Base-by-base conservation (phyloP, 352 stramenopile species). In the Hyaloperonospora arabidopsidis region DNA sequence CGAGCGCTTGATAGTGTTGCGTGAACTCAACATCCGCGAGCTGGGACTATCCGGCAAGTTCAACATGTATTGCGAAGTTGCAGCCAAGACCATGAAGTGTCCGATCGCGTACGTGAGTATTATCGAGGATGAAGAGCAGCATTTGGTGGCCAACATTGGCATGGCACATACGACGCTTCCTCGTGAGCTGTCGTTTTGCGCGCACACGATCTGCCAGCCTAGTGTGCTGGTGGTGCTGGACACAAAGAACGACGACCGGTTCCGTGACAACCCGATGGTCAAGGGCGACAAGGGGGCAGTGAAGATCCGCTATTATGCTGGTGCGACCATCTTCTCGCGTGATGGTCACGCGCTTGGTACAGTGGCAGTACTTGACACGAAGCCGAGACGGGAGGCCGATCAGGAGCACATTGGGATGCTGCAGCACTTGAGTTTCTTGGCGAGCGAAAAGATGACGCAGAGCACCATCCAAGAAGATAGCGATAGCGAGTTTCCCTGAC, bases 241-340 rank as follows among this genome's bases (percentile, higher is more conserved):
- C 54, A 90, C 84, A 10, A 89, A 90, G 67, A 84, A 76, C 38
- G 84, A 94, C 63, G 79, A 89, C 25, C 81, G 81, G 0, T 94
- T 94, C 64, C 76, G 79, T 7, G 76, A 94, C 45, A 94, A 94
- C 63, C 84, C 84, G 18, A 90, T 94, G 76, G 84, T 92, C 25
- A 89, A 89, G 54, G 84, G 81, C 45, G 75, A 89, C 32, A 89
- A 90, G 48, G 78, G 80, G 18, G 75, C 81, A 2, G 78, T 86
- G 25, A 94, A 94, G 64, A 91, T 94, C 57, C 76, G 81, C 52
- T 94, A 92, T 59, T 94, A 94, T 56, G 78, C 82, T 12, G 84
- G 84, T 14, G 84, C 82, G 12, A 88, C 78, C 39, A 91, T 93
- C 52, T 92, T 89, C 49, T 89, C 79, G 1, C 66, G 72, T 8